Evolutionary conservation across 257 asterid genomes (phyloP).

Genomic region (Perilla frutescens): DNA sequence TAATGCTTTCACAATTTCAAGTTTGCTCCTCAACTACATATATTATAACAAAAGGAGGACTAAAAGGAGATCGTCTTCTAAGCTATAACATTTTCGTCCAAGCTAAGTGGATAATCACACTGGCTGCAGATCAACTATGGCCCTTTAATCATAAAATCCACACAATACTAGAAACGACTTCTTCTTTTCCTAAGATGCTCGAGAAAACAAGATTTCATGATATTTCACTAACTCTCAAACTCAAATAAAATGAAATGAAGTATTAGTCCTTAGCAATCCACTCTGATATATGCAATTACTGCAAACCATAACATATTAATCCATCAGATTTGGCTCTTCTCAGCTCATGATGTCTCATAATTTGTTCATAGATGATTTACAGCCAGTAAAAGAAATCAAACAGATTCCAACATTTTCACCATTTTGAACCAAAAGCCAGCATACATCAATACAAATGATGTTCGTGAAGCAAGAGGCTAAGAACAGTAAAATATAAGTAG

Average conservation of each 20-base stretch:
- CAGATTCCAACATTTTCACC: not conserved
- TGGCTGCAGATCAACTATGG: not conserved
- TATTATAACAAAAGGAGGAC: too few species aligned
- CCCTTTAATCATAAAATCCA: too few species aligned
- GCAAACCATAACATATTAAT: not conserved
- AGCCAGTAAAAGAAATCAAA: not conserved
- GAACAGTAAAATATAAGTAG: too few species aligned
- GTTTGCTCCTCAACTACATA: slow-evolving; percentile 4
- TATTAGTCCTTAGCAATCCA: too few species aligned
- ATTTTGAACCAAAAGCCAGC: not conserved
- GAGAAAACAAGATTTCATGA: not conserved
- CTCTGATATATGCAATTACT: not conserved
- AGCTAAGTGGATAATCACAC: not conserved
- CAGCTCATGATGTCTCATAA: too few species aligned
- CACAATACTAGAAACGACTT: too few species aligned
- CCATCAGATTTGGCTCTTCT: not conserved
- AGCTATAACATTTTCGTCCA: too few species aligned
- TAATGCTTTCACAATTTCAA: slow-evolving; percentile 13
- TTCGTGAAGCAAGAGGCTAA: too few species aligned
- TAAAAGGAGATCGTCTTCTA: too few species aligned
- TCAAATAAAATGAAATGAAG: too few species aligned
- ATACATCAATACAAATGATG: not conserved
- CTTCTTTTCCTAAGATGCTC: too few species aligned
- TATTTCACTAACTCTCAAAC: not conserved
- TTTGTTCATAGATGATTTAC: too few species aligned